Base-by-base conservation (phyloP, 768 basidiomycete species). In the Lyophyllum decastes region DNA sequence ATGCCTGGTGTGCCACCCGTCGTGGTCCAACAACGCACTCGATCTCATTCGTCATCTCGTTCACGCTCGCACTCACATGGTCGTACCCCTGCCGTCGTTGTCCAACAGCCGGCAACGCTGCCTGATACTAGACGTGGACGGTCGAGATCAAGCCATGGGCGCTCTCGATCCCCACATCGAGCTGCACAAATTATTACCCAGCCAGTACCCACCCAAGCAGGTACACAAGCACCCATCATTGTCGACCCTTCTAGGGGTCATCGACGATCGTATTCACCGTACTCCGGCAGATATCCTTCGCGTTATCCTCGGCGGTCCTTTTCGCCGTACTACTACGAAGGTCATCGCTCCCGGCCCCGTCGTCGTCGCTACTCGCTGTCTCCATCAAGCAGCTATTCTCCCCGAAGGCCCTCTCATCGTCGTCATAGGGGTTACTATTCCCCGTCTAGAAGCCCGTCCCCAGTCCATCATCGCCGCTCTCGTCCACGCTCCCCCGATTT, bases 301-400 rank as follows among this genome's bases (percentile, higher is more conserved):
- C 44, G 30, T 54, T 25, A 64, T 60, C 57, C 52, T 10, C 63
- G 59, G 30, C 30, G 49, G 19, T n/a, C 49, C n/a, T 27, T 8
- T 21, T 50, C 49, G 34, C 49, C 30, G n/a, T 50, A 27, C 34
- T 50, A 33, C 25, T 24, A 26, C 26, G 24, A 24, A 26, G 25
- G 34, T 33, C 34, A 45, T 53, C 47, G 27, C 45, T 19, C 51
- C 22, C 43, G 27, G 54, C 26, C 64, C 60, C 55, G 52, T 10
- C 64, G 59, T 50, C 59, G 59, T 60, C 64, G 55, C 9, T 44
- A 49, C 47, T 65, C 69, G 16, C 75, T 66, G 41, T 61, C 67
- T 43, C 66, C 68, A 46, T 65, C 65, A 24, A 67, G 60, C 24
- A 43, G 49, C 30, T 50, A 43, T 21, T 68, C 61, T 50, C 53